Evolutionary conservation across 164 flowering plant species (phyloP).

Genomic region (Annona squamosa): DNA sequence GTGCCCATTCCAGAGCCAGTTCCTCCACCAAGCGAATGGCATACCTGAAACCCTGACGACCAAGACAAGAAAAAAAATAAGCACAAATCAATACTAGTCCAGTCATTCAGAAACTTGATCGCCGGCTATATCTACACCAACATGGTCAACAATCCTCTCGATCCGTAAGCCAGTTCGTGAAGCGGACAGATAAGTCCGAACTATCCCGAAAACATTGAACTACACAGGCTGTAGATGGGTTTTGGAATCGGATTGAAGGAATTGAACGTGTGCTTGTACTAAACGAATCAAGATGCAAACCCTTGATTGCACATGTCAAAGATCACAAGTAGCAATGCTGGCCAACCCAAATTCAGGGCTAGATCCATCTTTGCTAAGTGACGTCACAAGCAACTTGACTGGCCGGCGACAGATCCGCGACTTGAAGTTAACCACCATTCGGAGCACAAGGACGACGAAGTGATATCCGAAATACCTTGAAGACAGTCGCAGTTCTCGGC

Average conservation of each 20-base stretch:
- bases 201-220: not conserved
- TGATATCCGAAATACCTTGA: constrained; percentile 1
- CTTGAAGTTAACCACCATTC: not conserved
- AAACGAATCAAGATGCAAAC: not conserved
- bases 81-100: not conserved
- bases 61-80: not conserved
- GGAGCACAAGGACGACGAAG: not conserved
- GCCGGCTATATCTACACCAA: not conserved
- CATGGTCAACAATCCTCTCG: too few species aligned
- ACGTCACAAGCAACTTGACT: not conserved
- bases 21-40: too few species aligned
- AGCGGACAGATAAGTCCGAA: not conserved
- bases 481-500: constrained; percentile 21
- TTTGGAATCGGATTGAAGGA: not conserved
- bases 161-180: not conserved
- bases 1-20: constrained; percentile 42
- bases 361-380: not conserved
- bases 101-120: not conserved
- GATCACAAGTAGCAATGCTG: too few species aligned
- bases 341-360: not conserved
- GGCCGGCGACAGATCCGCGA: not conserved
- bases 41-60: too few species aligned
- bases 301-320: not conserved
- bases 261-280: too few species aligned
- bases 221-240: not conserved